phyloP scores from a whole-genome alignment of 306 rosid species.

The Nissolia schottii region DNA sequence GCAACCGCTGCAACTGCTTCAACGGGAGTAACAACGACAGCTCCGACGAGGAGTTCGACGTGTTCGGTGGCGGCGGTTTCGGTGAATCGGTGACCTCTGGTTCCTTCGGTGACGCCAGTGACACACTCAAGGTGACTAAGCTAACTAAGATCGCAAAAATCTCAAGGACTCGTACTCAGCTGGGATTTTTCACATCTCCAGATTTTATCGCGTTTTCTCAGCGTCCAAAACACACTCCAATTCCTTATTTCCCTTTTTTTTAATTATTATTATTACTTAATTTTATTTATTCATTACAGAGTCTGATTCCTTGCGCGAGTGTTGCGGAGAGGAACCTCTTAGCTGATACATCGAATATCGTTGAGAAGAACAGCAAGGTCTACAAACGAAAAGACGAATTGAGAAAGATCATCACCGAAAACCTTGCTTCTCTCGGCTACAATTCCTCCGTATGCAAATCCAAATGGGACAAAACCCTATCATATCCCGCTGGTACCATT shows the following conservation, averaged over 20 bases:
- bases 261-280: too few species aligned
- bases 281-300: constrained; percentile 51
- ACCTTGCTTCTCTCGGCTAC: constrained; percentile 69
- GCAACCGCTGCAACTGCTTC: constrained; percentile 93
- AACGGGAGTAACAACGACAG: constrained; percentile 76
- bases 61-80: constrained; percentile 43
- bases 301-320: constrained; percentile 68
- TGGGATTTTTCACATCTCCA: neutral
- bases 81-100: constrained; percentile 54
- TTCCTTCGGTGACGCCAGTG: constrained; percentile 60
- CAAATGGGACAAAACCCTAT: constrained; percentile 78
- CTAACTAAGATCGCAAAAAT: neutral
- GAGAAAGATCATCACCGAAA: constrained; percentile 57
- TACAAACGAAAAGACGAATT: constrained; percentile 68
- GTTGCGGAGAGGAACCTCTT: constrained; percentile 80
- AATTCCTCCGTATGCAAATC: constrained; percentile 79
- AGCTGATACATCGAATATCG: constrained; percentile 82
- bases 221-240: neutral
- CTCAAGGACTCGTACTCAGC: neutral
- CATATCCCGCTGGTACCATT: constrained; percentile 71
- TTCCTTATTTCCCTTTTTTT: neutral
- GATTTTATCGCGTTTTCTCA: constrained; percentile 13
- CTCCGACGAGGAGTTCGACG: constrained; percentile 87
- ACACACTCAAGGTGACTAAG: constrained; percentile 65
- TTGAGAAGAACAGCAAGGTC: constrained; percentile 64